Evolutionary conservation across 2,329 filamentous ascomycete genomes (phyloP).

Genomic region (Nannizziopsis barbatae): DNA sequence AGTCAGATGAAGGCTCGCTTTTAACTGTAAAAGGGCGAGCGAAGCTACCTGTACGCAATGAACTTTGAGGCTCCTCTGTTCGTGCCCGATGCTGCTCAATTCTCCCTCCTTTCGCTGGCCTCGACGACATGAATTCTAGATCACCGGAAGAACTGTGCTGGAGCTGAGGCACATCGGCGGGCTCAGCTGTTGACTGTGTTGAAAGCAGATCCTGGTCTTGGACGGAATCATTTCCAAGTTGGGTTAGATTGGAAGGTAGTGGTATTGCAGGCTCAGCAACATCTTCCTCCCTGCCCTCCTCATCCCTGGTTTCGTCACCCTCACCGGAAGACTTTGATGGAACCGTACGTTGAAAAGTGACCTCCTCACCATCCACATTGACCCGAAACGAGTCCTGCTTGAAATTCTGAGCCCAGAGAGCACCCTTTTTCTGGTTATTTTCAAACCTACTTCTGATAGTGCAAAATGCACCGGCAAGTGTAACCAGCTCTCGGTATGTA

Average conservation of each 20-base stretch:
- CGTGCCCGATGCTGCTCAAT: background rate
- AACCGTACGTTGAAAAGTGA: constrained; percentile 22
- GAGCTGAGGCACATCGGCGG: background rate
- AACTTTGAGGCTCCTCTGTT: background rate
- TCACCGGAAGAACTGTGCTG: constrained; percentile 13
- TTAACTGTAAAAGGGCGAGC: constrained; percentile 24
- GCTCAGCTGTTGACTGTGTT: constrained; percentile 13
- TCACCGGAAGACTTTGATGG: background rate
- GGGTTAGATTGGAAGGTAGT: background rate
- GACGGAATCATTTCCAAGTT: background rate
- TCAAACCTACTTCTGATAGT: constrained; percentile 25
- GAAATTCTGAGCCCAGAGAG: constrained; percentile 23
- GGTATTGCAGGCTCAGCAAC: background rate
- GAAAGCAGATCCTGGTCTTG: constrained; percentile 6
- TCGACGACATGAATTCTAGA: constrained; percentile 2
- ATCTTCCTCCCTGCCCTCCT: background rate
- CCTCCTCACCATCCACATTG: constrained; percentile 19
- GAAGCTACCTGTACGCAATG: constrained; percentile 10
- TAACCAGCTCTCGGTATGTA: constrained; percentile 25
- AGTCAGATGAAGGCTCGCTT: constrained; percentile 28
- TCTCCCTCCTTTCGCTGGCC: constrained; percentile 19
- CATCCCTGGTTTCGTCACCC: background rate
- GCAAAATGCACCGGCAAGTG: constrained; percentile 21
- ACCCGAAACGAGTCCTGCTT: constrained; percentile 24
- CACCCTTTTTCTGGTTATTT: constrained; percentile 27